Evolutionary conservation across 805 yeast species (phyloP), one percentile per base, ranked within the genome.

Genomic region (Candida adriatica): DNA sequence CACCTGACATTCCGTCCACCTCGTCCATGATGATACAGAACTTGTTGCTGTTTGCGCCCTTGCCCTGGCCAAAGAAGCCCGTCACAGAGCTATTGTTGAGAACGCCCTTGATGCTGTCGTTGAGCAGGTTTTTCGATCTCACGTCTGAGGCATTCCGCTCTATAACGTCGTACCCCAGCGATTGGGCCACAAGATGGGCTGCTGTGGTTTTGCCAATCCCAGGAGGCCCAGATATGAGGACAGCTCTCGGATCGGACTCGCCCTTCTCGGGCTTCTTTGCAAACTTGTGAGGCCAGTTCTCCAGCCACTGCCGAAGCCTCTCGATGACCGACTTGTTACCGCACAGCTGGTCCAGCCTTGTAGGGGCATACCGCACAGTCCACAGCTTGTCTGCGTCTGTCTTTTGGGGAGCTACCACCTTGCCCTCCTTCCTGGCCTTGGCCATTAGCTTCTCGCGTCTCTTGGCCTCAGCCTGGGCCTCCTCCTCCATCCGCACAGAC

Each of bases 1-100:
- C 99, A 51, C 94, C 87, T 24, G 95, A 85, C 97, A 92, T 92
- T 46, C 99, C 99, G 56, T 92, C 99, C 18, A 92, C 97, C 62
- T 92, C 99, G 60, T 92, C 99, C 97, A 92, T 87, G 41, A 92
- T 81, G 28, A 92, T 66, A 34, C 87, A 85, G 46, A 90, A 77
- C 38, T 72, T 77, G 31, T 70, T 68, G 29, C 70, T 64, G 43
- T 73, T 70, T 2, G 32, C 40, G 13, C 37, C 43, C 28, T 49
- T 51, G 8, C 44, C 44, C 6, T 33, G 41, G 15, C 56, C 59
- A 59, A 85, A 79, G 51, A 63, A 85, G 0, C 96, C 95, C 32
- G 75, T 73, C 11, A 92, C 79, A 1, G 96, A 85, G 13, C 87
- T 78, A 51, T 87, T 90, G 53, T 73, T 75, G 34, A 90, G 63